A percentile compares a stretch with the other conserved stretches of the same genome.
These are phyloP conservation scores for Guyanaporus albipodus DNA, from an alignment of 768 basidiomycete genomes.

Conservation along the genomic window DNA sequence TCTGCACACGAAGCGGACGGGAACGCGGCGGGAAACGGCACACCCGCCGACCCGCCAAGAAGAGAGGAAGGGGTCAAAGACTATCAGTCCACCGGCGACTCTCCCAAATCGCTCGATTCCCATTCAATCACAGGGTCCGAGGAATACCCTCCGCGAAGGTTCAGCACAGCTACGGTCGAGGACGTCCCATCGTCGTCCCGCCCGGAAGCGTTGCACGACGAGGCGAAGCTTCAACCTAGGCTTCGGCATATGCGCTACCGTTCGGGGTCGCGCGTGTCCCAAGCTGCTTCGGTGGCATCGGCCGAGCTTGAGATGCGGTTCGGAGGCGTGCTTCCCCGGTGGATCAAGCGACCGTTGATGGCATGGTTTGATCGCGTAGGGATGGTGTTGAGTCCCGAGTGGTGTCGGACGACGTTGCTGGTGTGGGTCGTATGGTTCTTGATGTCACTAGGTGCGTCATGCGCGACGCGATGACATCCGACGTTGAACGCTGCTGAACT, in stretches of 20 bases:
- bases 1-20: slow-evolving; percentile 15
- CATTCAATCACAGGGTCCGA: slow-evolving; percentile 23
- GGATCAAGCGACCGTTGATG: slow-evolving; percentile 53
- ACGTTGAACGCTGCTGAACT: too few species aligned
- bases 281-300: slow-evolving; percentile 37
- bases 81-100: slow-evolving; percentile 29
- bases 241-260: not conserved
- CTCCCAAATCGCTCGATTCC: slow-evolving; percentile 28
- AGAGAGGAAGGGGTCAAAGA: slow-evolving; percentile 22
- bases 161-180: slow-evolving; percentile 27
- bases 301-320: slow-evolving; percentile 39
- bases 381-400: slow-evolving; percentile 71
- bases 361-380: slow-evolving; percentile 67
- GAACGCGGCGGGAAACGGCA: not conserved
- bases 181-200: slow-evolving; percentile 23
- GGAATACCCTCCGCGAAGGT: slow-evolving; percentile 22
- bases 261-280: slow-evolving; percentile 12
- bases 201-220: slow-evolving; percentile 6
- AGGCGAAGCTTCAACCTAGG: slow-evolving; percentile 14
- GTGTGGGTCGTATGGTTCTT: slow-evolving; percentile 77
- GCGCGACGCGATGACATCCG: not conserved
- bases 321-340: slow-evolving; percentile 46
- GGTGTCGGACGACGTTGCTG: slow-evolving; percentile 70
- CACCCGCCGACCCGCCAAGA: slow-evolving; percentile 2
- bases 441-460: slow-evolving; percentile 66